phyloP scores from a whole-genome alignment of 768 basidiomycete genomes.

The Pleurotus tuber-regium region DNA sequence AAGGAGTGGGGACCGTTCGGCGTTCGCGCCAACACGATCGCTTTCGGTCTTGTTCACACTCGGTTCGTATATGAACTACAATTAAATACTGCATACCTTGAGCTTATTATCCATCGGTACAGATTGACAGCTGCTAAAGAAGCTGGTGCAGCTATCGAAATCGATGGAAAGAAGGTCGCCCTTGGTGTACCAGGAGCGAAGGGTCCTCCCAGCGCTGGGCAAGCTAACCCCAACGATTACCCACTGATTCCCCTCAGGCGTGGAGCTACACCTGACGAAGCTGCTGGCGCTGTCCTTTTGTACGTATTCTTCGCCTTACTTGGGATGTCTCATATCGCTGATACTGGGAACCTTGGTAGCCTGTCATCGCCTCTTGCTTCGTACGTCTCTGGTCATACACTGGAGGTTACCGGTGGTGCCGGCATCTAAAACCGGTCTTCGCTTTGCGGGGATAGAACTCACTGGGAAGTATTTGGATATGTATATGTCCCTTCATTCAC shows the following conservation, averaged over 20 bases:
- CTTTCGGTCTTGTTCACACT: conserved; percentile 76
- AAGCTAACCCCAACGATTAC: conserved; percentile 32
- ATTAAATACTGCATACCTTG: neutral
- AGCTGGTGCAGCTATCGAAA: conserved; percentile 68
- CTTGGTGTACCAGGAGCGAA: conserved; percentile 70
- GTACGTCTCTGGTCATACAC: conserved; percentile 79
- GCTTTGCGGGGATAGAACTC: neutral
- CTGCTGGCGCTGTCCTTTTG: conserved; percentile 74
- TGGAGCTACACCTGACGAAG: conserved; percentile 71
- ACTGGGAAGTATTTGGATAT: no score
- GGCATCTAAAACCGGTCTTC: conserved; percentile 50
- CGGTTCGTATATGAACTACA: conserved; percentile 49
- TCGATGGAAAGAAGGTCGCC: conserved; percentile 81
- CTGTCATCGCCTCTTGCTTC: conserved; percentile 75
- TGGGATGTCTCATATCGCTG: conserved; percentile 1
- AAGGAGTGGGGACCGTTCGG: conserved; percentile 88
- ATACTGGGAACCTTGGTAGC: conserved; percentile 34
- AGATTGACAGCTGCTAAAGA: conserved; percentile 83
- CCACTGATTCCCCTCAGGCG: conserved; percentile 61
- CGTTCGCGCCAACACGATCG: conserved; percentile 80
- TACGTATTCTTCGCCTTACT: conserved; percentile 39
- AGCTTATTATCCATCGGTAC: conserved; percentile 5
- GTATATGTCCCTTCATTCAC: neutral
- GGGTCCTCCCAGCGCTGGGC: no score
- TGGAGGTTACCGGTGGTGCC: conserved; percentile 81